Percentiles rank a stretch among this genome's conserved stretches.
Evolutionary conservation across 306 rosid species (phyloP).

Genomic region (Hylodesmum podocarpum): DNA sequence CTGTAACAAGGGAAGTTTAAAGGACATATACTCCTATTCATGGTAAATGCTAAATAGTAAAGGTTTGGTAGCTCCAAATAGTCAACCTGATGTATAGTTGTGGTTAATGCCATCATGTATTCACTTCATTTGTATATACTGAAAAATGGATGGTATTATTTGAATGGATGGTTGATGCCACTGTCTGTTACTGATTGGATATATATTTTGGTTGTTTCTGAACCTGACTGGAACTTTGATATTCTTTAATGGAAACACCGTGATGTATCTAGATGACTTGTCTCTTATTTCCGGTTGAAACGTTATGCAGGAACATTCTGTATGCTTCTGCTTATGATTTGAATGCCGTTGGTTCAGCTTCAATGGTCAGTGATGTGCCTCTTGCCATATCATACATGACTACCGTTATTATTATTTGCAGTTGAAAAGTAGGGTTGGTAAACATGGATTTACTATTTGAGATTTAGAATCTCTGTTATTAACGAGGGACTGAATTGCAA

Average conservation of each 20-base stretch:
- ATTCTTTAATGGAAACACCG: not conserved
- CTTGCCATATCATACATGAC: not conserved
- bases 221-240: conserved; percentile 2
- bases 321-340: conserved; percentile 58
- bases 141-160: not conserved
- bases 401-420: not conserved
- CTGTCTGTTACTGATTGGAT: not conserved
- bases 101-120: not conserved
- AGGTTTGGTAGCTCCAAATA: not conserved
- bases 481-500: not conserved
- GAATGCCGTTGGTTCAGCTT: conserved; percentile 68
- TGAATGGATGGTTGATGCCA: too few species aligned
- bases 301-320: conserved; percentile 59
- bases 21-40: not conserved
- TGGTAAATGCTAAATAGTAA: not conserved
- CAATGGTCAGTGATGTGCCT: conserved; percentile 62
- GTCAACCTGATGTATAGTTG: not conserved
- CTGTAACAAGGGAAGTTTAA: not conserved
- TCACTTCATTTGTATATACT: not conserved
- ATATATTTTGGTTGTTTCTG: conserved; percentile 1
- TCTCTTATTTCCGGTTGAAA: conserved; percentile 27
- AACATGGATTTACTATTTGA: conserved; percentile 13
- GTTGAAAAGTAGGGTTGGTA: not conserved
- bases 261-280: not conserved
- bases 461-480: not conserved